Evolutionary conservation across 73 alveolate genomes (phyloP), one percentile per base, ranked within the genome.

Genomic region (Stentor roeselii): DNA sequence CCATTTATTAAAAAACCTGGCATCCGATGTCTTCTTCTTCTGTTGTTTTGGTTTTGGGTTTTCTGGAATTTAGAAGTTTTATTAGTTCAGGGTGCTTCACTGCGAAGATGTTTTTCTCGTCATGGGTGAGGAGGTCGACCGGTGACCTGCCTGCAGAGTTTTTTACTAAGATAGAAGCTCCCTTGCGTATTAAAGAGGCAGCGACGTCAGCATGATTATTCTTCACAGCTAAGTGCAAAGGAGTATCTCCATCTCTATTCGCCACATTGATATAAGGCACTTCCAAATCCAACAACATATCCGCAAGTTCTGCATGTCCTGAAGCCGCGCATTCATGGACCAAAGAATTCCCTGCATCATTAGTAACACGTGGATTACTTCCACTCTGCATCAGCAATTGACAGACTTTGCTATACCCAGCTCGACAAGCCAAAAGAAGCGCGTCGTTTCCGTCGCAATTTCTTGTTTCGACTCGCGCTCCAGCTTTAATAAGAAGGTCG

Each of bases 141-240:
- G 98, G 95, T 30, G 95, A 83, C 82, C 93, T 92, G 60, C 93
- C 94, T 42, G 96, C 87, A 82, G 93, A 89, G 84, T 95, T 97
- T 74, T 88, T 88, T 32, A 82, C 84, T 39, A 89, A 84, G 42
- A 95, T 38, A 76, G 92, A 86, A 3, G 97, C 94, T 78, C 95
- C 95, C 60, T 93, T 83, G 76, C 86, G 86, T 0, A 95, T 83
- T 78, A 95, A 86, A 59, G 82, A 74, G 27, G 94, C 83, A n/a
- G 96, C 92, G 60, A 95, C 92, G 76, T 87, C 82, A 59, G 93
- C 90, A 87, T 89, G 95, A 3, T 97, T 97, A 90, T 93, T 93
- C 78, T 95, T 90, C 67, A 94, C 87, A 60, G 98, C 95, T 85
- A 95, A 88, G 82, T 92, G 87, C 37, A 95, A 84, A 76, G 99